Evolutionary conservation across 2,329 filamentous ascomycete genomes (phyloP).

Genomic region (Neonectria coccinea): DNA sequence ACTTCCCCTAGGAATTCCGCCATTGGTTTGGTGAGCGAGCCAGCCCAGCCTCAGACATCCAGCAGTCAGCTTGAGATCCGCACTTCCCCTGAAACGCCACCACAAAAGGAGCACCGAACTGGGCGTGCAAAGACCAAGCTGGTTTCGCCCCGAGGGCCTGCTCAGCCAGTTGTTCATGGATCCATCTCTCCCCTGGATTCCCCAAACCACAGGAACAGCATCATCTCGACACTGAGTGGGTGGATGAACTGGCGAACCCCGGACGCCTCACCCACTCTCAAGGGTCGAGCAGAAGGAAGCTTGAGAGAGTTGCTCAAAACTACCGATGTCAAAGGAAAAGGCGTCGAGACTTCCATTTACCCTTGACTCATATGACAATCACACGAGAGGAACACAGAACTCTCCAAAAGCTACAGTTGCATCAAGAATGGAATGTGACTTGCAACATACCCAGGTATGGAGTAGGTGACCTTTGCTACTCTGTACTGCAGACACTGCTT

Average conservation of each 20-base stretch:
- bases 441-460: neutral
- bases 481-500: neutral
- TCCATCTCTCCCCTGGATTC: slow-evolving; percentile 43
- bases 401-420: slow-evolving; percentile 29
- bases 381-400: slow-evolving; percentile 45
- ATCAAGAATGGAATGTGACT: slow-evolving; percentile 6
- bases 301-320: slow-evolving; percentile 64
- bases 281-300: slow-evolving; percentile 67
- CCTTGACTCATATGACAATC: slow-evolving; percentile 14
- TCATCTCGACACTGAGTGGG: slow-evolving; percentile 56
- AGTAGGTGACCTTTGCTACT: neutral
- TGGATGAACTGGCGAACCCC: slow-evolving; percentile 61
- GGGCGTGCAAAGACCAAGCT: slow-evolving; percentile 32
- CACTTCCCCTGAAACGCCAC: slow-evolving; percentile 46
- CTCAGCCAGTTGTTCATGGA: slow-evolving; percentile 45
- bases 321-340: slow-evolving; percentile 52
- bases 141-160: slow-evolving; percentile 38
- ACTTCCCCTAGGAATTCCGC: slow-evolving; percentile 51
- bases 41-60: slow-evolving; percentile 68
- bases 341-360: slow-evolving; percentile 39
- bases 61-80: slow-evolving; percentile 62
- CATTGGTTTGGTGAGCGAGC: slow-evolving; percentile 64
- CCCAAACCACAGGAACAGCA: slow-evolving; percentile 43
- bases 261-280: slow-evolving; percentile 40
- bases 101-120: slow-evolving; percentile 38